phyloP scores from a whole-genome alignment of 805 yeast species.

The Saccharomycopsis olivae region DNA sequence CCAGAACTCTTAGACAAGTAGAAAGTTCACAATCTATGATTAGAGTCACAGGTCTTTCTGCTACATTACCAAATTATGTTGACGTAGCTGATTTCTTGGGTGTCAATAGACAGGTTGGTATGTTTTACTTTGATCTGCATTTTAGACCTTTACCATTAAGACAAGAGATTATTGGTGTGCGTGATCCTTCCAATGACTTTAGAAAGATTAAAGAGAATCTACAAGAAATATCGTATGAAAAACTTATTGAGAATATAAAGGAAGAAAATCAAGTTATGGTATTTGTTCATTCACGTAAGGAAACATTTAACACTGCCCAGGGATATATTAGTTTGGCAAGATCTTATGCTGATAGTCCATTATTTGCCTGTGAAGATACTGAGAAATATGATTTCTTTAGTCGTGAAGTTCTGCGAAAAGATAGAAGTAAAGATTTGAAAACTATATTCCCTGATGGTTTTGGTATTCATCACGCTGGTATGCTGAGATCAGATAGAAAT shows the following conservation, averaged over 20 bases:
- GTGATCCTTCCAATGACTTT: slow-evolving; percentile 68
- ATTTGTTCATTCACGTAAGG: slow-evolving; percentile 92
- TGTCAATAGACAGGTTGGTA: slow-evolving; percentile 80
- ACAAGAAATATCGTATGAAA: slow-evolving; percentile 69
- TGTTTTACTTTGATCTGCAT: slow-evolving; percentile 89
- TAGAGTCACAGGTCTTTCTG: slow-evolving; percentile 87
- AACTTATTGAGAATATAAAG: slow-evolving; percentile 52
- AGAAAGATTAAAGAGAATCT: slow-evolving; percentile 57
- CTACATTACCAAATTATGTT: slow-evolving; percentile 81
- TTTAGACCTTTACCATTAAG: slow-evolving; percentile 91
- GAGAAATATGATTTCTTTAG: slow-evolving; percentile 33
- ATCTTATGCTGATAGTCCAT: slow-evolving; percentile 41
- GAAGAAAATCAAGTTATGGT: slow-evolving; percentile 89
- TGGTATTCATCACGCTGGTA: slow-evolving; percentile 96
- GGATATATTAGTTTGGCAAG: slow-evolving; percentile 60
- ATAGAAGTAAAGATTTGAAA: slow-evolving; percentile 65
- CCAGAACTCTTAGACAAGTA: slow-evolving; percentile 89
- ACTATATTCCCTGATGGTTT: slow-evolving; percentile 77
- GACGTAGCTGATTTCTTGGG: slow-evolving; percentile 94
- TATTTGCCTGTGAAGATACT: slow-evolving; percentile 47
- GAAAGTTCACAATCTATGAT: slow-evolving; percentile 92
- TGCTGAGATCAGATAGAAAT: slow-evolving; percentile 85
- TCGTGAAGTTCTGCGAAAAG: slow-evolving; percentile 56
- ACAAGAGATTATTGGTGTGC: slow-evolving; percentile 78
- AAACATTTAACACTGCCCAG: slow-evolving; percentile 76